A percentile compares a stretch with the other conserved stretches of the same genome.
phyloP scores from a whole-genome alignment of 164 flowering plant genomes.

The Kingdonia uniflora region DNA sequence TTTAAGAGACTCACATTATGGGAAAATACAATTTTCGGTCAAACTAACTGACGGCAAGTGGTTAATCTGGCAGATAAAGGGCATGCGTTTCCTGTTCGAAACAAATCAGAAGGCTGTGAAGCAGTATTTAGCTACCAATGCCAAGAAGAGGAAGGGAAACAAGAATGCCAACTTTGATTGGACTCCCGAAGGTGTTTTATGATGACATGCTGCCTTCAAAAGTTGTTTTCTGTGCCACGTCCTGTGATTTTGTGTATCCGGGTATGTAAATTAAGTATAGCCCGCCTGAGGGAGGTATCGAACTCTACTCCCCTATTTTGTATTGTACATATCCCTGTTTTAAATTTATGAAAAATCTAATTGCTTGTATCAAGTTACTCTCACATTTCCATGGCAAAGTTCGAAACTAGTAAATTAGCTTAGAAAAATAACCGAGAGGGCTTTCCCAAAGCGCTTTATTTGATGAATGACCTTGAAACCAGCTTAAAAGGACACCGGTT shows the following conservation, averaged over 20 bases:
- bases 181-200: conserved; percentile 8
- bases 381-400: not conserved
- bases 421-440: too few relatives aligned
- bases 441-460: too few relatives aligned
- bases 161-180: conserved; percentile 19
- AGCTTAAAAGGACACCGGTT: not conserved
- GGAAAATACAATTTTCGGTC: not conserved
- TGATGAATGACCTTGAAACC: too few relatives aligned
- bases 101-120: conserved; percentile 30
- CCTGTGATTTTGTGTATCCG: too few relatives aligned
- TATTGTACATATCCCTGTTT: not conserved
- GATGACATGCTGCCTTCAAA: not conserved
- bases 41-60: conserved; percentile 1
- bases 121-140: conserved; percentile 24
- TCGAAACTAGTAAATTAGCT: not conserved
- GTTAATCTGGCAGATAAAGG: conserved; percentile 43
- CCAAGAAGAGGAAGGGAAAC: conserved; percentile 7
- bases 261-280: too few relatives aligned
- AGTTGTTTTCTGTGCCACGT: too few relatives aligned
- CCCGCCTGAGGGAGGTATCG: too few relatives aligned
- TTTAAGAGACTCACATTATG: not conserved
- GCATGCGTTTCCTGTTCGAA: conserved; percentile 60
- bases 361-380: not conserved
- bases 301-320: not conserved
- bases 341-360: not conserved